Percentiles rank a stretch among this genome's conserved stretches.
These are phyloP conservation scores for Ilyonectria mors-panacis DNA, from an alignment of 2,329 filamentous ascomycete species.

Conservation along the genomic window DNA sequence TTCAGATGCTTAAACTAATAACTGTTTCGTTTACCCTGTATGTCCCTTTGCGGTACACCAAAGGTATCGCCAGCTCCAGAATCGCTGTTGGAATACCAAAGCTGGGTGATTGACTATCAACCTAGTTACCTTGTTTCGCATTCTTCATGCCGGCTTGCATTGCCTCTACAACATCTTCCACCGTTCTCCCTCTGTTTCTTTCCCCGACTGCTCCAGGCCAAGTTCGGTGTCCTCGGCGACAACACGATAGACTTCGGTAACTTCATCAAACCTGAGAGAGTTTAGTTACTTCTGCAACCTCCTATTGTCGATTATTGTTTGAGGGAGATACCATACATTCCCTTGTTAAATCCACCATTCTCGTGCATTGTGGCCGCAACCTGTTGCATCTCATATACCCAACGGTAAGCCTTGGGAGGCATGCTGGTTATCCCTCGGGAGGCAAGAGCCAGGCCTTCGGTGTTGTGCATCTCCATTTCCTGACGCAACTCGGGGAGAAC, in stretches of 20 bases:
- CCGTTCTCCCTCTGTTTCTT: slow-evolving; percentile 68
- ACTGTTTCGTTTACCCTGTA: no score
- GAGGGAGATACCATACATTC: slow-evolving; percentile 50
- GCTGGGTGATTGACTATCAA: no score
- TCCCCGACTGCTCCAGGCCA: slow-evolving; percentile 70
- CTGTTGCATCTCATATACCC: slow-evolving; percentile 84
- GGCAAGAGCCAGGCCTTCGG: slow-evolving; percentile 61
- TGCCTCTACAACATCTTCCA: slow-evolving; percentile 66
- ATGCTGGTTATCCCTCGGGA: slow-evolving; percentile 70
- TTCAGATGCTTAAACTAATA: no score
- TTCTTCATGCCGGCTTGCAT: slow-evolving; percentile 8
- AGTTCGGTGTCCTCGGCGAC: slow-evolving; percentile 75
- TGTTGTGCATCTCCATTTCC: slow-evolving; percentile 67
- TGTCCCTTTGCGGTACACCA: no score
- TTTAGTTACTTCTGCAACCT: background rate
- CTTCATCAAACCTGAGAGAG: slow-evolving; percentile 64
- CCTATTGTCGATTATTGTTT: background rate
- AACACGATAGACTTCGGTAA: slow-evolving; percentile 72
- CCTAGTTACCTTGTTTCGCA: background rate
- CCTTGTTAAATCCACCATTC: slow-evolving; percentile 73
- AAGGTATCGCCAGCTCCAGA: no score
- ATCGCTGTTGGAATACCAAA: no score
- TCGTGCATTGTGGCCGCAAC: slow-evolving; percentile 76
- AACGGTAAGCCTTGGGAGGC: slow-evolving; percentile 83
- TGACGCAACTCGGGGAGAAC: slow-evolving; percentile 71